phyloP scores from a whole-genome alignment of 1,284 basidiomycete genomes.

The Malassezia arunalokei region DNA sequence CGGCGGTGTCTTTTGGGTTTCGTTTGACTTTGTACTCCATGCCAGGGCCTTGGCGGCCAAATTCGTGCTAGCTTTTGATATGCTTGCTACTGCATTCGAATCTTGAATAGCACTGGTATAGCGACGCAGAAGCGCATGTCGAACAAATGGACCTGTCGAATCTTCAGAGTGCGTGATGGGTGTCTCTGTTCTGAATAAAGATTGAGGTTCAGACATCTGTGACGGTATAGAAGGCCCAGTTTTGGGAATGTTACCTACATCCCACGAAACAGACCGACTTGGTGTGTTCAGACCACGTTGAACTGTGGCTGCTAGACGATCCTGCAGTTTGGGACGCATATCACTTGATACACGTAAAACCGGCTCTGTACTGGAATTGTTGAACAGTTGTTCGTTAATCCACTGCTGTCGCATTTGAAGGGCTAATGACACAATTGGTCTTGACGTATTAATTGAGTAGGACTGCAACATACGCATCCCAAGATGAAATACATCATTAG shows the following conservation, averaged over 20 bases:
- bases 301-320: conserved; percentile 11
- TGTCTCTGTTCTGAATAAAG: background rate
- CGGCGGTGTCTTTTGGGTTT: background rate
- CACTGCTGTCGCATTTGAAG: conserved; percentile 22
- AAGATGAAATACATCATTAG: conserved; percentile 23
- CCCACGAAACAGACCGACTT: conserved; percentile 5
- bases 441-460: conserved; percentile 33
- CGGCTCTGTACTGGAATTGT: no score
- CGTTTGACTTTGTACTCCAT: conserved; percentile 3
- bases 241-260: background rate
- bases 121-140: conserved; percentile 17
- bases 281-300: background rate
- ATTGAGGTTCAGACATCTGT: background rate
- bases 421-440: conserved; percentile 31
- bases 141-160: background rate
- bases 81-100: conserved; percentile 37
- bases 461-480: conserved; percentile 30
- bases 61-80: conserved; percentile 41
- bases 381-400: no score
- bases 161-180: background rate
- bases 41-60: conserved; percentile 35
- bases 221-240: background rate
- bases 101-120: conserved; percentile 37
- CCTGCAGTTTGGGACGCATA: background rate
- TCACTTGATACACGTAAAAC: background rate